These are phyloP conservation scores for Cicer arietinum DNA, from an alignment of 306 rosid species.

Conservation along the genomic window DNA sequence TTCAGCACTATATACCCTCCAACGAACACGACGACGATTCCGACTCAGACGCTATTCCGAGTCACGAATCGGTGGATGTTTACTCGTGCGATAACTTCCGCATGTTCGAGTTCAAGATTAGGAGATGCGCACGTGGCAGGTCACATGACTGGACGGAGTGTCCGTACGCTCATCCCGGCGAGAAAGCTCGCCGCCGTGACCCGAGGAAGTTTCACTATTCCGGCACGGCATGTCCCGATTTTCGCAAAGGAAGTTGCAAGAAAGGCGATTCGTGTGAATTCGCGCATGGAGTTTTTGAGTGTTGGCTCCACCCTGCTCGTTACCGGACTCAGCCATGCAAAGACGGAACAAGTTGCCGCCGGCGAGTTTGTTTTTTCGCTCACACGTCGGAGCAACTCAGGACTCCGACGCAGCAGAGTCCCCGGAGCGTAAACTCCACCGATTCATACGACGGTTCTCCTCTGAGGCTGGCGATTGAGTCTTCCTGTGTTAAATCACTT, in stretches of 20 bases:
- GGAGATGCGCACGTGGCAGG: constrained; percentile 83
- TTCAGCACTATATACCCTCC: constrained; percentile 63
- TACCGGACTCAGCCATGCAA: constrained; percentile 96
- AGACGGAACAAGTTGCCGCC: constrained; percentile 77
- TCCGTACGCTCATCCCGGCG: constrained; percentile 94
- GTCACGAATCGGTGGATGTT: constrained; percentile 51
- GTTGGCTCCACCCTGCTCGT: constrained; percentile 96
- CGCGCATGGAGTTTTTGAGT: constrained; percentile 95
- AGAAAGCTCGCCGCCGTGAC: constrained; percentile 94
- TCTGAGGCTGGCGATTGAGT: constrained; percentile 56
- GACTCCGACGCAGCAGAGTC: constrained; percentile 75
- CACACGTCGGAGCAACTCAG: constrained; percentile 92
- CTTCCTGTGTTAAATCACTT: constrained; percentile 42
- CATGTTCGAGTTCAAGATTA: constrained; percentile 89
- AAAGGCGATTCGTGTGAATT: constrained; percentile 84
- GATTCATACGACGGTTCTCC: constrained; percentile 84
- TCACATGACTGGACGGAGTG: constrained; percentile 99
- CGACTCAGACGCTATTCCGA: constrained; percentile 57
- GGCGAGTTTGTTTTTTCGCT: constrained; percentile 91
- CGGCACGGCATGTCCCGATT: constrained; percentile 88
- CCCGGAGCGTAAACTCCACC: constrained; percentile 49
- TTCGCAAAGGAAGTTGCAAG: constrained; percentile 84
- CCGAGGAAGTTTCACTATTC: constrained; percentile 85
- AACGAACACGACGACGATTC: constrained; percentile 57
- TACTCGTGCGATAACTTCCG: constrained; percentile 85